Base-by-base conservation (phyloP, 2,329 filamentous ascomycete genomes). In the Monosporascus sp. region DNA sequence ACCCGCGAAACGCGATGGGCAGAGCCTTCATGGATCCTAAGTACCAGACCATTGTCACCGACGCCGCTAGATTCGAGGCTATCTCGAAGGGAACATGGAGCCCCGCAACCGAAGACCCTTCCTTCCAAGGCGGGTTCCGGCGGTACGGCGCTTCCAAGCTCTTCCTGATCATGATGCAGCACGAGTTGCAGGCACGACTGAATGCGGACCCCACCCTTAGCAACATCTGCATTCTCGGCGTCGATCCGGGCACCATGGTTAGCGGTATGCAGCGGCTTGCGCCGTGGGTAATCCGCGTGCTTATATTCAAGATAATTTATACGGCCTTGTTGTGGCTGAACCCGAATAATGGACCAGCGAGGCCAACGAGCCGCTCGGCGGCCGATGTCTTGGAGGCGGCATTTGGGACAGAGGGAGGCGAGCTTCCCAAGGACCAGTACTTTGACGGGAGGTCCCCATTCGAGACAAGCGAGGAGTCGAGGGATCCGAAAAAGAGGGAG, bases 131-230 rank as follows among this genome's bases (percentile, higher is more conserved):
- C 35, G 71, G 69, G 9, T 66, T 58, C 51, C 64, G 70, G 20
- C 65, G 72, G 27, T 74, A 74, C 49, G 72, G 70, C 8, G 71
- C 69, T n/a, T 64, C 67, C 37, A 74, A 72, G 54, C 63, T 73
- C 7, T 74, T 65, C 56, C 60, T 55, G 18, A 60, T 73, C 11
- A 72, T 73, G 68, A 62, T 74, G 59, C 58, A 63, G 62, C 65
- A 70, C 49, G 70, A 74, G 53, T 60, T 74, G 7, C 67, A 63
- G 41, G 53, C 49, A 11, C 69, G 72, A n/a, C 56, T 74, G 2
- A 61, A 60, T 38, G 52, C 48, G n/a, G 71, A 74, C 49, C 67
- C 68, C 35, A 50, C 52, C 5, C 60, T 74, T 7, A 66, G 58
- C 39, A 65, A 67, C 15, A 65, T 76, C 50, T 64, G 63, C 20